phyloP scores from a whole-genome alignment of 352 stramenopile species.

The Phytophthora boehmeriae region DNA sequence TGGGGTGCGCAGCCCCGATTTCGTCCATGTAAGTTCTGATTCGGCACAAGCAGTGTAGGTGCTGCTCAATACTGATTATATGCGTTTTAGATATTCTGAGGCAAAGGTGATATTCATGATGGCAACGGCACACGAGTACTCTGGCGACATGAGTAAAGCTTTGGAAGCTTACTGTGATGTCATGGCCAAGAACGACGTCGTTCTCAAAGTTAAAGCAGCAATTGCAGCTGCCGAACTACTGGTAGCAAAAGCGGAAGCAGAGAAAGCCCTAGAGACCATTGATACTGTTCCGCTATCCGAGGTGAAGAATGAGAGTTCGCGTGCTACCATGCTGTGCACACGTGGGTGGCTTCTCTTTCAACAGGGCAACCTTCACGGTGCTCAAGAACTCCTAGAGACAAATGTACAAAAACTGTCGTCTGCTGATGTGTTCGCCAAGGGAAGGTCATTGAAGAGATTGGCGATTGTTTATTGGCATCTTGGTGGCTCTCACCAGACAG shows the following conservation, averaged over 20 bases:
- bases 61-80: conserved; percentile 3
- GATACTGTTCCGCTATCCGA: conserved; percentile 26
- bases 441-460: conserved; percentile 64
- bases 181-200: conserved; percentile 27
- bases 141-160: conserved; percentile 49
- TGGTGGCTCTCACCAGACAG: conserved; percentile 45
- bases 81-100: conserved; percentile 52
- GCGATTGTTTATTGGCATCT: conserved; percentile 82
- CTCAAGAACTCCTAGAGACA: conserved; percentile 44
- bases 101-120: conserved; percentile 58
- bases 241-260: conserved; percentile 27
- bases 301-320: conserved; percentile 27
- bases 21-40: conserved; percentile 46
- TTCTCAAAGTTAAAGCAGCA: conserved; percentile 36
- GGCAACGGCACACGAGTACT: conserved; percentile 59
- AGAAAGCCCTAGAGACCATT: conserved; percentile 41
- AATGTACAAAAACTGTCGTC: conserved; percentile 35
- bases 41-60: background rate
- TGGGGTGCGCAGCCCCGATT: conserved; percentile 46
- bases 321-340: conserved; percentile 28
- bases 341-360: conserved; percentile 62
- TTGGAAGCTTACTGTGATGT: conserved; percentile 48
- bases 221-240: conserved; percentile 58
- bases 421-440: conserved; percentile 24
- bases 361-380: conserved; percentile 39